Percentiles rank a stretch among this genome's conserved stretches.
These are phyloP conservation scores for Ceratopteris richardii DNA, from an alignment of 75 land plant genomes.

Conservation along the genomic window DNA sequence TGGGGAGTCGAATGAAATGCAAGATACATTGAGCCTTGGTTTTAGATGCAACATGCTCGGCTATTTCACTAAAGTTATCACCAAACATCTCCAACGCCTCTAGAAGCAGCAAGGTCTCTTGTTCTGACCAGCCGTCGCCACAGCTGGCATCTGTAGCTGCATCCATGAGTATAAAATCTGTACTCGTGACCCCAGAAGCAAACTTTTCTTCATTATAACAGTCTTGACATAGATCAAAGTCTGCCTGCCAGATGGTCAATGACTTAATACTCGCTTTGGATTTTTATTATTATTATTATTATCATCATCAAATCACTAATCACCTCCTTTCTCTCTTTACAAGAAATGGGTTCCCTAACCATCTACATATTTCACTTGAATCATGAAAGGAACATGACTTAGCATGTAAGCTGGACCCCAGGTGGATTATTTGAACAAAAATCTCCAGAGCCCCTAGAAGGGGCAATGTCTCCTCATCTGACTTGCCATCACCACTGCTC, in stretches of 20 bases:
- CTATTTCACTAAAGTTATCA: slow-evolving; percentile 97
- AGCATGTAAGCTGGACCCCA: too few relatives aligned
- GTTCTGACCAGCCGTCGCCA: slow-evolving; percentile 94
- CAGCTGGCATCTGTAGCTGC: slow-evolving; percentile 55
- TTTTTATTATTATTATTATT: not conserved
- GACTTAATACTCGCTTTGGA: slow-evolving; percentile 1
- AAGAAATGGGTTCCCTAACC: too few relatives aligned
- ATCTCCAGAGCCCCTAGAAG: too few relatives aligned
- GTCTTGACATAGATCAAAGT: slow-evolving; percentile 88
- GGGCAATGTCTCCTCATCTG: too few relatives aligned
- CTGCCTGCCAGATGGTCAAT: slow-evolving; percentile 57
- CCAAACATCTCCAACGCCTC: slow-evolving; percentile 87
- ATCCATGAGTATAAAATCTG: slow-evolving; percentile 97
- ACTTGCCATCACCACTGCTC: too few relatives aligned
- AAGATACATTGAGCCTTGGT: slow-evolving; percentile 88
- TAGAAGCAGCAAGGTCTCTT: slow-evolving; percentile 88
- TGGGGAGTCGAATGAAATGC: slow-evolving; percentile 88
- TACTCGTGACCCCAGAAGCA: slow-evolving; percentile 64
- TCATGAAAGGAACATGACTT: too few relatives aligned
- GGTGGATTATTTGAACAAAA: too few relatives aligned
- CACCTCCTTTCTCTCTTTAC: too few relatives aligned
- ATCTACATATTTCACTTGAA: too few relatives aligned
- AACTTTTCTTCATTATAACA: slow-evolving; percentile 86
- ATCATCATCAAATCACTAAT: not conserved
- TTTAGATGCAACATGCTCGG: slow-evolving; percentile 95